Evolutionary conservation across 2,329 filamentous ascomycete species (phyloP), one percentile per base, ranked within the genome.

Genomic region (Phaeosphaeriaceae sp.): DNA sequence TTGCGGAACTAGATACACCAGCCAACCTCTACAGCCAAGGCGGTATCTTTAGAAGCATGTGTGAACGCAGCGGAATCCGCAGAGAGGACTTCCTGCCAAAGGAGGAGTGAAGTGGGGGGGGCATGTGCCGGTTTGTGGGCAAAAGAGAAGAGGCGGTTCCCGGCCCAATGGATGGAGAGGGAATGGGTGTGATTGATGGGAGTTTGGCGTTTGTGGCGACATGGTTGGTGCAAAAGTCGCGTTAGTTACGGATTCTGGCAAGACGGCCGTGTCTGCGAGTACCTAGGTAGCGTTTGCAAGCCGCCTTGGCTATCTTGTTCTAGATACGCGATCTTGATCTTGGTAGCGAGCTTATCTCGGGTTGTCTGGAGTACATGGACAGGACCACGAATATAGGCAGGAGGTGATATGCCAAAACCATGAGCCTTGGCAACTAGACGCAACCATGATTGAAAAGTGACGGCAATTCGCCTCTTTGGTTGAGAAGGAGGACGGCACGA

Each of bases 31-130:
- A 88, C 81, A 82, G 87, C 23, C 76, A 80, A 38, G 85, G 83
- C 8, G 89, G 90, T 0, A 92, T 97, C 46, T 97, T 97, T 74
- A 82, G 88, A 58, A 80, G 87, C 29, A 96, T 96, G 92, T 96
- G 92, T 69, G 90, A 96, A 36, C 80, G 89, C 41, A 92, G 89
- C 66, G 90, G 90, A 1, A 95, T 96, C 62, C 70, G 77, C 28
- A 71, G 76, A 44, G 77, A 79, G 42, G 79, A 83, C 58, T 80
- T 82, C 60, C 59, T 66, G 23, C 28, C 18, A 26, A 37, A 21
- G 18, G 16, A 7, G 35, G 16, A 7, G 35, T 37, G 20, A 38
- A 53, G 28, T 56, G 60, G 36, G 48, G n/a, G 42, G 20, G 23
- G 18, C 26, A 29, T 18, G 30, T 15, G 20, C 21, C 7, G 23